phyloP scores from a whole-genome alignment of 208 protist genomes.

The Trypanosoma conorhini region DNA sequence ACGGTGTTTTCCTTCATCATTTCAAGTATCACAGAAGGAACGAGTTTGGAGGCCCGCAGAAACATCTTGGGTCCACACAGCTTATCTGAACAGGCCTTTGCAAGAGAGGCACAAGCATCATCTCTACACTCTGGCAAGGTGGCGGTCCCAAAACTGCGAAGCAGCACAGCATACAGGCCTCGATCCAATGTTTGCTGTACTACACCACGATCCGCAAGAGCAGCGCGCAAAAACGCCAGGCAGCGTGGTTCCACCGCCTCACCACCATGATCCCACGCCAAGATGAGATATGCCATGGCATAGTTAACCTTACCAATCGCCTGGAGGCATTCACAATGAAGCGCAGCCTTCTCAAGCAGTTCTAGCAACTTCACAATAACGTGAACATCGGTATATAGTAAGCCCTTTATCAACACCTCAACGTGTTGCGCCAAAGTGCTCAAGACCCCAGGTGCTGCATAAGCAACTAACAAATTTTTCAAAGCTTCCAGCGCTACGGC shows the following conservation, averaged over 20 bases:
- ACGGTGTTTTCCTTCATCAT: slow-evolving; percentile 86
- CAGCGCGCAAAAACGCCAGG: slow-evolving; percentile 39
- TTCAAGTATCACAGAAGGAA: slow-evolving; percentile 91
- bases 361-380: slow-evolving; percentile 28
- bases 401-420: slow-evolving; percentile 32
- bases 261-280: slow-evolving; percentile 22
- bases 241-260: slow-evolving; percentile 24
- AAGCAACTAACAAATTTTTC: slow-evolving; percentile 38
- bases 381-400: slow-evolving; percentile 30
- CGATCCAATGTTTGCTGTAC: slow-evolving; percentile 74
- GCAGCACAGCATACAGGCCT: slow-evolving; percentile 74
- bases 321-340: slow-evolving; percentile 38
- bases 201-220: slow-evolving; percentile 46
- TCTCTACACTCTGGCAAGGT: slow-evolving; percentile 42
- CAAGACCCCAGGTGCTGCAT: slow-evolving; percentile 16
- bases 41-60: slow-evolving; percentile 63
- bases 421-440: slow-evolving; percentile 18
- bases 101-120: slow-evolving; percentile 50
- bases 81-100: slow-evolving; percentile 76
- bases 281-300: slow-evolving; percentile 23
- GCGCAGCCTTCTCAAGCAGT: slow-evolving; percentile 36
- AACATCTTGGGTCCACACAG: slow-evolving; percentile 86
- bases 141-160: slow-evolving; percentile 62
- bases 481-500: slow-evolving; percentile 38
- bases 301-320: slow-evolving; percentile 29